phyloP scores from a whole-genome alignment of 2,329 filamentous ascomycete species.

The Arthrocladium fulminans region DNA sequence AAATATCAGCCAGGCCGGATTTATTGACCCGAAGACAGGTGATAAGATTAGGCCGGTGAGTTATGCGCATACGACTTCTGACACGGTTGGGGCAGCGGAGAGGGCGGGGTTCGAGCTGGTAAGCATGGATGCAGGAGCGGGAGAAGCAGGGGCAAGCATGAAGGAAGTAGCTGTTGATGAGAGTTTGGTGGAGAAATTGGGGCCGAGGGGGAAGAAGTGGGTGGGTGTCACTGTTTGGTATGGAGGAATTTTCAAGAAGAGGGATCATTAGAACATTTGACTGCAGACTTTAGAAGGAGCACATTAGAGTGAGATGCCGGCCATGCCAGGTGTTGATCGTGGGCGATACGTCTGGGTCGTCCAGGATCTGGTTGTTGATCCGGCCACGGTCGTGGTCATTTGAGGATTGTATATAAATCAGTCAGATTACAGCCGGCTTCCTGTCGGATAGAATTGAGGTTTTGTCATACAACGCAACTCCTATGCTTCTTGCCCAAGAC shows the following conservation, averaged over 20 bases:
- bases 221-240: conserved; percentile 46
- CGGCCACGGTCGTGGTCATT: no score
- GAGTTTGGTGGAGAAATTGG: conserved; percentile 50
- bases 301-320: no score
- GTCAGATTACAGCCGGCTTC: no score
- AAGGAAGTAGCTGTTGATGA: conserved; percentile 41
- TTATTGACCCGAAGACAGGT: conserved; percentile 45
- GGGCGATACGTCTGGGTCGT: no score
- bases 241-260: conserved; percentile 40
- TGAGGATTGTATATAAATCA: no score
- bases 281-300: no score
- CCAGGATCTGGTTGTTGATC: no score
- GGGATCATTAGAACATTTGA: background rate
- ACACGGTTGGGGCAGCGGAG: conserved; percentile 44
- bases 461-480: no score
- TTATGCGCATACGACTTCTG: conserved; percentile 46
- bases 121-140: background rate
- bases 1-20: conserved; percentile 50
- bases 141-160: no score
- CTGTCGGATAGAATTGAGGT: no score
- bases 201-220: conserved; percentile 56
- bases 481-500: no score
- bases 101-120: conserved; percentile 39
- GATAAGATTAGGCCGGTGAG: conserved; percentile 53
- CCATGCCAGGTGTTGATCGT: no score